Percentiles rank a stretch among this genome's conserved stretches.
Evolutionary conservation across 371 early-diverging fungal species (phyloP).

Genomic region (Choanephora cucurbitarum): DNA sequence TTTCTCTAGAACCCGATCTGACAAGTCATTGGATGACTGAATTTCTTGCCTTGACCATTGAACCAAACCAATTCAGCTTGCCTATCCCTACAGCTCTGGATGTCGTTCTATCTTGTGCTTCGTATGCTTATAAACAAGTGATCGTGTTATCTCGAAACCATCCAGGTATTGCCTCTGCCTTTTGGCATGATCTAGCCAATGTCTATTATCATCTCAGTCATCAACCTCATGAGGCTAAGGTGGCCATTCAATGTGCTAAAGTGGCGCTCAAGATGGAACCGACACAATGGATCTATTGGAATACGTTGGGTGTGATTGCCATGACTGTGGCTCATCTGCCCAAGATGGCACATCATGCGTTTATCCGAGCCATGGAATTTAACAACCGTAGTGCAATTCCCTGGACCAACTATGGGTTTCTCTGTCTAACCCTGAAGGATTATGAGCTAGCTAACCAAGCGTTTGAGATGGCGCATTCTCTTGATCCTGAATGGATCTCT

Average conservation of each 20-base stretch:
- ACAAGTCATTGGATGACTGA: constrained; percentile 34
- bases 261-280: constrained; percentile 72
- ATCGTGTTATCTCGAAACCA: constrained; percentile 46
- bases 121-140: constrained; percentile 55
- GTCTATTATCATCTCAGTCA: constrained; percentile 37
- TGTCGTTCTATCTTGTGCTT: constrained; percentile 47
- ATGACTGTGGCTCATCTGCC: constrained; percentile 40
- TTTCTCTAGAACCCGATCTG: constrained; percentile 42
- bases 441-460: constrained; percentile 78
- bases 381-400: constrained; percentile 67
- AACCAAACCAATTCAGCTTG: constrained; percentile 30
- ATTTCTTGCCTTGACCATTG: constrained; percentile 29
- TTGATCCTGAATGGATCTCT: constrained; percentile 80
- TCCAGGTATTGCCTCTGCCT: constrained; percentile 33
- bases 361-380: constrained; percentile 78
- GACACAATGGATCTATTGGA: constrained; percentile 66
- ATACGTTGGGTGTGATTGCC: constrained; percentile 73
- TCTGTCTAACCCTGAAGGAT: constrained; percentile 78
- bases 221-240: constrained; percentile 15
- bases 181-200: constrained; percentile 55
- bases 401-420: constrained; percentile 86
- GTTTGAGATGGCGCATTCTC: constrained; percentile 73
- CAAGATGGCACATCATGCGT: constrained; percentile 80
- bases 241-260: constrained; percentile 55
- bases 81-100: constrained; percentile 40